Conservation (phyloP, 495 filamentous ascomycete species). For the Penicillium angulare region DNA sequence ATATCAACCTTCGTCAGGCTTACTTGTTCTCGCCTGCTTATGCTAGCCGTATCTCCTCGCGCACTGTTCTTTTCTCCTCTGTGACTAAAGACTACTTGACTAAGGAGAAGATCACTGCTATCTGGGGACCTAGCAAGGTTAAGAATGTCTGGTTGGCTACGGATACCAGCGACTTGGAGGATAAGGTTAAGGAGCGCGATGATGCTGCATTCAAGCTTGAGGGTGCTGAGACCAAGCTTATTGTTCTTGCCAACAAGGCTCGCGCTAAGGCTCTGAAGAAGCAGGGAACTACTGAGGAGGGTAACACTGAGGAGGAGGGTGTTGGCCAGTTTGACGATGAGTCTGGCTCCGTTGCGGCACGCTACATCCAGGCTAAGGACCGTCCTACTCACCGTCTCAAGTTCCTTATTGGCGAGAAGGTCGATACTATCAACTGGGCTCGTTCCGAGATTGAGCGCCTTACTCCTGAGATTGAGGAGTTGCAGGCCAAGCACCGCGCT, state of each 20-base stretch:
- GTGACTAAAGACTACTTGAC: constrained; percentile 75
- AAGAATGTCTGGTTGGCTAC: constrained; percentile 84
- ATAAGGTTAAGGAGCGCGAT: constrained; percentile 82
- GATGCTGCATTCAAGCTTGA: constrained; percentile 83
- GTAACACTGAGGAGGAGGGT: constrained; percentile 27
- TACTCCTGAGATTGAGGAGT: constrained; percentile 72
- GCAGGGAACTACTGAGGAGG: constrained; percentile 50
- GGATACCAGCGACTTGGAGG: constrained; percentile 76
- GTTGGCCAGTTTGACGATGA: constrained; percentile 56
- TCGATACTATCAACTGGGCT: constrained; percentile 83
- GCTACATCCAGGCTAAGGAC: constrained; percentile 76
- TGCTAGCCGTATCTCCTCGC: constrained; percentile 84
- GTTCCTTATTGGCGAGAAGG: constrained; percentile 80
- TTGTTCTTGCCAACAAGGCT: constrained; percentile 75
- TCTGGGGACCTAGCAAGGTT: constrained; percentile 73
- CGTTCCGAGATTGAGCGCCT: constrained; percentile 77
- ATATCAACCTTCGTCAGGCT: constrained; percentile 93
- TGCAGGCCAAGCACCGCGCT: constrained; percentile 69
- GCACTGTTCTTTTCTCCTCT: constrained; percentile 88
- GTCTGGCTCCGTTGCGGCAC: constrained; percentile 75
- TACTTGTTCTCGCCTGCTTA: constrained; percentile 87
- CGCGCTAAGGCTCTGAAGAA: constrained; percentile 77
- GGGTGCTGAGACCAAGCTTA: constrained; percentile 82
- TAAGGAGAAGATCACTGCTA: constrained; percentile 67
- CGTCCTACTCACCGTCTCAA: constrained; percentile 85